These are phyloP conservation scores for Stagonosporopsis vannaccii DNA, from an alignment of 2,329 filamentous ascomycete genomes.

Conservation along the genomic window DNA sequence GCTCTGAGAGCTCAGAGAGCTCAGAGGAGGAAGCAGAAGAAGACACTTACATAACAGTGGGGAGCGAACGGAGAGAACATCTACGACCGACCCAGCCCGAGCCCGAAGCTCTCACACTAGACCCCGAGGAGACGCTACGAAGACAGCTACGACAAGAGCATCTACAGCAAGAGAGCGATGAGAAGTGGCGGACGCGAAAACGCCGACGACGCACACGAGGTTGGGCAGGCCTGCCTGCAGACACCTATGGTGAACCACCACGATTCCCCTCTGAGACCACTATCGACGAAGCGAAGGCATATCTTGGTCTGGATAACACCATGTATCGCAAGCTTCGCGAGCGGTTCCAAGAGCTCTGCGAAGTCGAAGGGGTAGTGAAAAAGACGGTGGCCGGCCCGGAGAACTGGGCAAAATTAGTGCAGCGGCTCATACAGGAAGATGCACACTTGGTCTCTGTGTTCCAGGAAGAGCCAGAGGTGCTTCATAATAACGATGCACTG, in stretches of 20 bases:
- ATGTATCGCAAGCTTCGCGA: slow-evolving; percentile 71
- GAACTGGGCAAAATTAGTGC: slow-evolving; percentile 75
- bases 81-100: slow-evolving; percentile 9
- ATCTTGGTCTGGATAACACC: slow-evolving; percentile 68
- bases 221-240: slow-evolving; percentile 72
- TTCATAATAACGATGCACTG: slow-evolving; percentile 49
- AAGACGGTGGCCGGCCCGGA: slow-evolving; percentile 78
- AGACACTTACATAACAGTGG: neutral
- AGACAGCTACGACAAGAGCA: slow-evolving; percentile 42
- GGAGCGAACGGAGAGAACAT: slow-evolving; percentile 11
- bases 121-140: slow-evolving; percentile 34
- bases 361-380: slow-evolving; percentile 71
- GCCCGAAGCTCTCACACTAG: slow-evolving; percentile 19
- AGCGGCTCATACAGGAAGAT: slow-evolving; percentile 69
- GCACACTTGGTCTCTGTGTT: slow-evolving; percentile 69
- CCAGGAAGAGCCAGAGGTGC: slow-evolving; percentile 62
- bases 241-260: slow-evolving; percentile 71
- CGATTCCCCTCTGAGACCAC: slow-evolving; percentile 85
- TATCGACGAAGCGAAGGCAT: slow-evolving; percentile 77
- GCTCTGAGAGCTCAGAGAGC: slow-evolving; percentile 26
- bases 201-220: slow-evolving; percentile 71
- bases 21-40: slow-evolving; percentile 24
- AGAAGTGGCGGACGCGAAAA: slow-evolving; percentile 69
- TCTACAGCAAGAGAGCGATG: slow-evolving; percentile 66
- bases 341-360: slow-evolving; percentile 74